Evolutionary conservation across 768 basidiomycete species (phyloP).

Genomic region (Leccinellum rugosiceps): DNA sequence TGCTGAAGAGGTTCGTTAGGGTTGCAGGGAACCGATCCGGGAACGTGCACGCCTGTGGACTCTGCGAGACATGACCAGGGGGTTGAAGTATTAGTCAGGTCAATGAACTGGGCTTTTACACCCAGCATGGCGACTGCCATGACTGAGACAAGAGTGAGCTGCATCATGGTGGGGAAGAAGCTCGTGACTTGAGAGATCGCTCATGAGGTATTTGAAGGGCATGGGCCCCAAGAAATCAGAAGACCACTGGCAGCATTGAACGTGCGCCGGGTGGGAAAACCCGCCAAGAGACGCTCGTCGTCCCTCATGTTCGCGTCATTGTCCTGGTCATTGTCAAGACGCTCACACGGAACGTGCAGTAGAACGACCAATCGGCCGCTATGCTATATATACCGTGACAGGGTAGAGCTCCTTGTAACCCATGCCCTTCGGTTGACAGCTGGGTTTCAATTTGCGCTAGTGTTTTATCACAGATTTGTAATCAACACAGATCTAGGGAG

Average conservation of each 20-base stretch:
- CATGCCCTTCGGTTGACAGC: too few relatives aligned
- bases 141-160: slow-evolving; percentile 2
- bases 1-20: slow-evolving; percentile 28
- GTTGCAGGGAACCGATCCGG: slow-evolving; percentile 27
- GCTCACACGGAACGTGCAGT: not conserved
- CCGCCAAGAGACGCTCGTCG: not conserved
- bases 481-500: too few relatives aligned
- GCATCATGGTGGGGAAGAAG: slow-evolving; percentile 1
- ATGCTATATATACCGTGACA: not conserved
- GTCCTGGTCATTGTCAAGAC: not conserved
- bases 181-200: not conserved
- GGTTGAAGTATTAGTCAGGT: slow-evolving; percentile 10
- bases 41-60: slow-evolving; percentile 28
- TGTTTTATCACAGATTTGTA: too few relatives aligned
- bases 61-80: slow-evolving; percentile 23
- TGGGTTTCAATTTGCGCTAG: too few relatives aligned
- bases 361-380: not conserved
- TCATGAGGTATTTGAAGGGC: not conserved
- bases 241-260: not conserved
- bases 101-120: slow-evolving; percentile 18
- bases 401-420: too few relatives aligned
- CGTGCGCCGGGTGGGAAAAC: not conserved
- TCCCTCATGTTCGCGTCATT: not conserved
- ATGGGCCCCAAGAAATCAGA: not conserved
- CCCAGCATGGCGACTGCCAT: slow-evolving; percentile 5